Base-by-base conservation (phyloP, 495 filamentous ascomycete genomes). In the Astrocystis sublimbata region DNA sequence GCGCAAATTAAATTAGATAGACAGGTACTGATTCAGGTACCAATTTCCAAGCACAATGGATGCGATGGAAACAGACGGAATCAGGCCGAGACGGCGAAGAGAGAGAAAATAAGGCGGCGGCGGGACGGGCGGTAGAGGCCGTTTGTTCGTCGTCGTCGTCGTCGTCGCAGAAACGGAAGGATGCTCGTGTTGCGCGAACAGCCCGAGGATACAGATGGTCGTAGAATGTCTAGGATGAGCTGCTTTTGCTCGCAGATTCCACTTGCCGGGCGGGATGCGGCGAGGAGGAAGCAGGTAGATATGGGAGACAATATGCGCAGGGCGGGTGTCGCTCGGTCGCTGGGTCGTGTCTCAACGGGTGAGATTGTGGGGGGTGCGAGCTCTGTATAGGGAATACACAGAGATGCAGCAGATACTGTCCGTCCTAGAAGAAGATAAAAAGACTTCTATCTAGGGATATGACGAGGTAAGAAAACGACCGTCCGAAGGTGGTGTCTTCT, bases 331-430 rank as follows among this genome's bases (percentile, higher is more conserved):
- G 40, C 41, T 49, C 43, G 58, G 60, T 56, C 42, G 60, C 51
- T 45, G 28, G 60, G 31, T 62, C 40, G 33, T 62, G 50, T 56
- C 60, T 62, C 60, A 53, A 41, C 30, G 23, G 41, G 41, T 41
- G 77, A 78, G 76, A n/a, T n/a, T n/a, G n/a, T n/a, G n/a, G 70
- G 71, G 73, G 73, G 72, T 74, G 68, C 60, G 61, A 67, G 75
- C 73, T 71, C 70, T 70, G 71, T 71, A 71, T 62, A 54, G 24
- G n/a, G 66, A 67, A 68, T 68, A 68, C 72, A 70, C 65, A 68
- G 67, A 70, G 17, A 69, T 62, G 66, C 65, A n/a, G n/a, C n/a
- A 69, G 62, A 31, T 62, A 59, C 62, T 63, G 36, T 66, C 66
- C 61, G 63, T 66, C 69, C 63, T 70, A 59, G 63, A 67, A 66